Conservation (phyloP, 2,329 filamentous ascomycete genomes). For the Cladosporium sp. region DNA sequence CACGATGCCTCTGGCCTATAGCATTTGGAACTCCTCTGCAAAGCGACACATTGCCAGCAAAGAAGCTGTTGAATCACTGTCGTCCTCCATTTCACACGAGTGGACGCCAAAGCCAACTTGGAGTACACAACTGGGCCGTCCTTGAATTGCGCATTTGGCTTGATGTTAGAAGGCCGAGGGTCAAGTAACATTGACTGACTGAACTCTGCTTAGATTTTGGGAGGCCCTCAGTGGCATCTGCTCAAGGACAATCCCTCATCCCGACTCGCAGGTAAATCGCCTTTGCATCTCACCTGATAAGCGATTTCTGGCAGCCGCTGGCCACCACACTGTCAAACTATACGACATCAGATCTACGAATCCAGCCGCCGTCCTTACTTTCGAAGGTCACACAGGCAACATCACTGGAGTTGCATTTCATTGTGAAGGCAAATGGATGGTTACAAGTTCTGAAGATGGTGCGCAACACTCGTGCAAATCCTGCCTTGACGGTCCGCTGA, state of each 20-base stretch:
- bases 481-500: constrained; percentile 6
- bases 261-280: constrained; percentile 96
- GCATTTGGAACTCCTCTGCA: too few species aligned
- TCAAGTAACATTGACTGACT: too few species aligned
- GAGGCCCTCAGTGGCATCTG: constrained; percentile 97
- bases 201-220: constrained; percentile 68
- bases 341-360: constrained; percentile 99
- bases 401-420: constrained; percentile 97
- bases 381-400: constrained; percentile 93
- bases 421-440: constrained; percentile 99
- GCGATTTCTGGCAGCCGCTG: constrained; percentile 79
- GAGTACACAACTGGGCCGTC: too few species aligned
- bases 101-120: too few species aligned
- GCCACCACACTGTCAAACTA: constrained; percentile 85
- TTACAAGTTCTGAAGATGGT: constrained; percentile 93
- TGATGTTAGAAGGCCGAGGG: too few species aligned
- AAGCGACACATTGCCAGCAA: too few species aligned
- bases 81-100: too few species aligned
- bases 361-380: constrained; percentile 84
- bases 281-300: constrained; percentile 98
- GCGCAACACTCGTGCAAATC: not conserved
- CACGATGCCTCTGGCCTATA: too few species aligned
- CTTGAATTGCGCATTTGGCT: too few species aligned
- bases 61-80: too few species aligned
- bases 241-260: constrained; percentile 94